Conservation (phyloP, 2,329 filamentous ascomycete genomes). For the Aspergillus transmontanensis region DNA sequence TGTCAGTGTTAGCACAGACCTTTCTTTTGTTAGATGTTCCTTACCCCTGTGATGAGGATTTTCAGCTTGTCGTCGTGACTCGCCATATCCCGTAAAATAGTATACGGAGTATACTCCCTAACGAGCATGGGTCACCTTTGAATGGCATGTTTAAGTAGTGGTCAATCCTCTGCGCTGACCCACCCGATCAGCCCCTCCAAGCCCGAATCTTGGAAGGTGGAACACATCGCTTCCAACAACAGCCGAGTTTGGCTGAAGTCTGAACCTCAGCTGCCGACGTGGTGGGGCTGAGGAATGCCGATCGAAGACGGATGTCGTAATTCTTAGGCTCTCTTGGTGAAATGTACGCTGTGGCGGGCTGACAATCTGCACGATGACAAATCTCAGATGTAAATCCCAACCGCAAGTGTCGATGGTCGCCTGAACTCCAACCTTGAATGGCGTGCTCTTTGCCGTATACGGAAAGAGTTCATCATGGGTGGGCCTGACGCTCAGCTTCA, state of each 20-base stretch:
- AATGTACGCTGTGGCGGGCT: neutral
- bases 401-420: neutral
- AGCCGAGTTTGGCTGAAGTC: neutral
- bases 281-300: neutral
- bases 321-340: neutral
- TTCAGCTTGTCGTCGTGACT: neutral
- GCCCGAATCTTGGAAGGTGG: neutral
- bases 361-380: neutral
- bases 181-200: neutral
- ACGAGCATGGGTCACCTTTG: neutral
- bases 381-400: neutral
- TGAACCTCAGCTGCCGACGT: neutral
- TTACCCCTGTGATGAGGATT: neutral
- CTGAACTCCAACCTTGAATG: neutral
- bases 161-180: neutral
- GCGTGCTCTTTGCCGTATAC: neutral
- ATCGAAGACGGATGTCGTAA: neutral
- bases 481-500: no score
- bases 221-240: neutral
- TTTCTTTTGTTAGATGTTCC: neutral
- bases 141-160: neutral
- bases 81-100: neutral
- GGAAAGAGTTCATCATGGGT: neutral
- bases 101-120: neutral
- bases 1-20: neutral